These are phyloP conservation scores for Darksidea phi DNA, from an alignment of 495 filamentous ascomycete genomes.

Conservation along the genomic window DNA sequence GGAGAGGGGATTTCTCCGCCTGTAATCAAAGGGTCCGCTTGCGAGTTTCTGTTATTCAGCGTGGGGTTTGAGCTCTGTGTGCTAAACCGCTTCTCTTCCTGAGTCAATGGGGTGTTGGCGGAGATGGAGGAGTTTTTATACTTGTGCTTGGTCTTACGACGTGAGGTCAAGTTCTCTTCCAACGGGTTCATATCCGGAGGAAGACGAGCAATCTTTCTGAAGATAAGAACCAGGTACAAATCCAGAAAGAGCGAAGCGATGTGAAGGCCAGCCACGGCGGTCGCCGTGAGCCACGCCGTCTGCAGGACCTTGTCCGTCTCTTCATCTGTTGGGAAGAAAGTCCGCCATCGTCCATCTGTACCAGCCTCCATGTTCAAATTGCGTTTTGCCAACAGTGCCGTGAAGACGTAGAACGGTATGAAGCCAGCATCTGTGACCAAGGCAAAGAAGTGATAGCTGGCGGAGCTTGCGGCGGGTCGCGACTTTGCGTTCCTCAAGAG, in stretches of 20 bases:
- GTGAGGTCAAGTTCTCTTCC: slow-evolving; percentile 79
- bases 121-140: slow-evolving; percentile 76
- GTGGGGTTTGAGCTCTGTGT: slow-evolving; percentile 49
- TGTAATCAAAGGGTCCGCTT: slow-evolving; percentile 54
- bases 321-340: slow-evolving; percentile 54
- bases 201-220: slow-evolving; percentile 73
- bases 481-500: slow-evolving; percentile 63
- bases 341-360: slow-evolving; percentile 58
- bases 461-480: slow-evolving; percentile 71
- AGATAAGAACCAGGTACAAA: slow-evolving; percentile 68
- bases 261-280: slow-evolving; percentile 64
- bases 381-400: slow-evolving; percentile 56
- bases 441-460: slow-evolving; percentile 82
- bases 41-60: slow-evolving; percentile 51
- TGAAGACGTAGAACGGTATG: slow-evolving; percentile 75
- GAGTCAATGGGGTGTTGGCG: slow-evolving; percentile 53
- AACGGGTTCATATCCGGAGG: slow-evolving; percentile 92
- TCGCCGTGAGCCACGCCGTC: slow-evolving; percentile 62
- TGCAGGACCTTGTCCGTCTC: slow-evolving; percentile 57
- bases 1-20: slow-evolving; percentile 35
- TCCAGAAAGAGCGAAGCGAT: slow-evolving; percentile 66
- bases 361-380: slow-evolving; percentile 49
- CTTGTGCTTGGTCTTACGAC: slow-evolving; percentile 58
- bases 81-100: slow-evolving; percentile 47
- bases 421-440: slow-evolving; percentile 67